Evolutionary conservation across 2,329 filamentous ascomycete species (phyloP).

Genomic region (Purpureocillium lavendulum): DNA sequence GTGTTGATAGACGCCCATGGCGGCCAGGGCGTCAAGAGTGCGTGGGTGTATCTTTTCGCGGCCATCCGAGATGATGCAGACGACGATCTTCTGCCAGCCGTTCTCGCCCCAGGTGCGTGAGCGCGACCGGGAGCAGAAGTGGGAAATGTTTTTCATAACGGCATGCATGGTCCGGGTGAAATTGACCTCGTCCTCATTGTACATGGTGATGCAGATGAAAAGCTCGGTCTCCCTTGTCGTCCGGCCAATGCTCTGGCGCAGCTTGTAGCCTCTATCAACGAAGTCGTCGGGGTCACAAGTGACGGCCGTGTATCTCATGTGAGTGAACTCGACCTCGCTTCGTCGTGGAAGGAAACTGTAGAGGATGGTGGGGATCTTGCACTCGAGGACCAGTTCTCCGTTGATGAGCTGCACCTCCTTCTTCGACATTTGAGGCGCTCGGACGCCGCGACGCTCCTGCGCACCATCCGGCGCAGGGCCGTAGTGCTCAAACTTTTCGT

Average conservation of each 20-base stretch:
- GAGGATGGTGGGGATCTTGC: conserved; percentile 96
- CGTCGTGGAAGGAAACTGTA: conserved; percentile 93
- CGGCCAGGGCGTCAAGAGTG: conserved; percentile 87
- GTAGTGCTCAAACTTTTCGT: conserved; percentile 67
- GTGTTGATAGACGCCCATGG: conserved; percentile 96
- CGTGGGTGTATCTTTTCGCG: conserved; percentile 83
- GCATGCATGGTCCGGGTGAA: conserved; percentile 98
- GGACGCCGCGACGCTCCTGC: conserved; percentile 79
- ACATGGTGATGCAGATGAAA: conserved; percentile 97
- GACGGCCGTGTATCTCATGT: conserved; percentile 98
- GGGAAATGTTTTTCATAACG: conserved; percentile 95
- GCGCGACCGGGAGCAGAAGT: conserved; percentile 88
- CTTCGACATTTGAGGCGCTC: conserved; percentile 78
- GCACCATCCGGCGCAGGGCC: conserved; percentile 80
- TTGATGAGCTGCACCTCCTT: conserved; percentile 97
- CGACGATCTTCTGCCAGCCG: conserved; percentile 98
- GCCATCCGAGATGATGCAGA: conserved; percentile 92
- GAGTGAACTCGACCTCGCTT: conserved; percentile 92
- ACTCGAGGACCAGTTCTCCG: conserved; percentile 93
- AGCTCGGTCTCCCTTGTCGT: conserved; percentile 86
- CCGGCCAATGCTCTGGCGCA: conserved; percentile 81
- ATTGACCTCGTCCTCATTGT: conserved; percentile 94
- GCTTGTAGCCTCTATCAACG: conserved; percentile 76
- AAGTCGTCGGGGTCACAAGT: conserved; percentile 97
- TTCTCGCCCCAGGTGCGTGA: conserved; percentile 94